Percentiles rank a stretch among this genome's conserved stretches.
These are phyloP conservation scores for Kodamaea laetipori DNA, from an alignment of 805 yeast genomes.

Conservation along the genomic window DNA sequence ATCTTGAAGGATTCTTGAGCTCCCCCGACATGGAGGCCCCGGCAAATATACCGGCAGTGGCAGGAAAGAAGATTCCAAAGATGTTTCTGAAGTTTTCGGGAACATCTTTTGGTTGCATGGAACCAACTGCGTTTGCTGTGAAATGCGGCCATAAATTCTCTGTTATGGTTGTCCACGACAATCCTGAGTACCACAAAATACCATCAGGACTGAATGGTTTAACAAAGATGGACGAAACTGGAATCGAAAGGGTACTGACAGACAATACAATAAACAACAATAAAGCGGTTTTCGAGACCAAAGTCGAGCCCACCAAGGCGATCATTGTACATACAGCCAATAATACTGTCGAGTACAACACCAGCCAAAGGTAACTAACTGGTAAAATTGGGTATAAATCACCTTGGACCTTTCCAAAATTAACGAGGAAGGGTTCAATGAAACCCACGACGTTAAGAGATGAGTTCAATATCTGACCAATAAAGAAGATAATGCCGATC, in stretches of 20 bases:
- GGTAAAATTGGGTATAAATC: slow-evolving; percentile 62
- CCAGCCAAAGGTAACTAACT: slow-evolving; percentile 65
- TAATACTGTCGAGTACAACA: slow-evolving; percentile 70
- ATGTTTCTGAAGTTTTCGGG: slow-evolving; percentile 78
- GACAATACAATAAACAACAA: slow-evolving; percentile 67
- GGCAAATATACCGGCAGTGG: slow-evolving; percentile 97
- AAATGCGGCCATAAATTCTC: slow-evolving; percentile 77
- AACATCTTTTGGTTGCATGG: slow-evolving; percentile 50
- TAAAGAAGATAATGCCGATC: slow-evolving; percentile 88
- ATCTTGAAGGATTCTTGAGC: slow-evolving; percentile 75
- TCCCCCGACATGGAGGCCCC: slow-evolving; percentile 99
- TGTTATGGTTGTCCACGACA: slow-evolving; percentile 63
- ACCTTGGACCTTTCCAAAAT: slow-evolving; percentile 68
- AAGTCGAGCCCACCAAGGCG: slow-evolving; percentile 76
- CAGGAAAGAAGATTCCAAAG: slow-evolving; percentile 96
- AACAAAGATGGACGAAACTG: slow-evolving; percentile 70
- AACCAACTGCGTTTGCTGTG: slow-evolving; percentile 92
- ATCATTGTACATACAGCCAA: slow-evolving; percentile 71
- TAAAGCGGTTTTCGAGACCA: slow-evolving; percentile 83
- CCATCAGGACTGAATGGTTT: slow-evolving; percentile 56
- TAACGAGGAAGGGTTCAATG: slow-evolving; percentile 83
- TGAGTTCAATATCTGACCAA: slow-evolving; percentile 91
- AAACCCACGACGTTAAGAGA: slow-evolving; percentile 95
- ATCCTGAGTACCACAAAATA: slow-evolving; percentile 61
- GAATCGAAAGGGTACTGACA: slow-evolving; percentile 76